Conservation (phyloP, 495 filamentous ascomycete genomes). For the Aspergillus nanangensis region DNA sequence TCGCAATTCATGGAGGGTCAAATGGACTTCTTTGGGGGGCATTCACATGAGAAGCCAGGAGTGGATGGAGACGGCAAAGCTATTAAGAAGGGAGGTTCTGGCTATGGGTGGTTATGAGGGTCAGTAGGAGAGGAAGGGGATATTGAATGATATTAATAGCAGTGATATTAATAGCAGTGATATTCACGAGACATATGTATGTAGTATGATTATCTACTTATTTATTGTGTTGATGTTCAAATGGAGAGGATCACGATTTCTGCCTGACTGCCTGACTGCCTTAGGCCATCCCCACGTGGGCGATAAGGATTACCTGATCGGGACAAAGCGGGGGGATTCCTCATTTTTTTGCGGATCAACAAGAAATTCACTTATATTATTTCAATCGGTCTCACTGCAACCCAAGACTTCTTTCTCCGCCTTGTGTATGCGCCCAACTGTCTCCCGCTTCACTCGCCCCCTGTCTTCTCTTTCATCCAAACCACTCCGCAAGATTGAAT, state of each 20-base stretch:
- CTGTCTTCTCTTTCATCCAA: conserved; percentile 22
- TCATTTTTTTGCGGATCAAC: conserved; percentile 1
- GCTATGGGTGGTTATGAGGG: conserved; percentile 47
- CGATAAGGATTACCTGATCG: conserved; percentile 12
- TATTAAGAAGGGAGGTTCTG: conserved; percentile 35
- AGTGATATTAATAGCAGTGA: too few relatives aligned
- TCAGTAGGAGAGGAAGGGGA: too few relatives aligned
- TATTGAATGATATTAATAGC: too few relatives aligned
- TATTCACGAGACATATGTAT: too few relatives aligned
- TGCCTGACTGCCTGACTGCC: conserved; percentile 7
- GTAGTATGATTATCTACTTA: too few relatives aligned
- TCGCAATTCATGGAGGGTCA: conserved; percentile 73
- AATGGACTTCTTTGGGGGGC: conserved; percentile 72
- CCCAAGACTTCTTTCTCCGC: background rate
- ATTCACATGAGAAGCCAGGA: conserved; percentile 55
- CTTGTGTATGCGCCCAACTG: too few relatives aligned
- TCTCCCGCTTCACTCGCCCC: conserved; percentile 12
- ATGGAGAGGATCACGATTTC: too few relatives aligned
- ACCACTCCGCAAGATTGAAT: conserved; percentile 32
- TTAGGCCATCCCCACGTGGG: conserved; percentile 2
- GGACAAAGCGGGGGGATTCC: background rate
- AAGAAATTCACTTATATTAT: too few relatives aligned
- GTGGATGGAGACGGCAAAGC: conserved; percentile 39
- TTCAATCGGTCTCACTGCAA: background rate
- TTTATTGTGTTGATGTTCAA: too few relatives aligned